Evolutionary conservation across 306 rosid genomes (phyloP).

Genomic region (Castanopsis chinensis): DNA sequence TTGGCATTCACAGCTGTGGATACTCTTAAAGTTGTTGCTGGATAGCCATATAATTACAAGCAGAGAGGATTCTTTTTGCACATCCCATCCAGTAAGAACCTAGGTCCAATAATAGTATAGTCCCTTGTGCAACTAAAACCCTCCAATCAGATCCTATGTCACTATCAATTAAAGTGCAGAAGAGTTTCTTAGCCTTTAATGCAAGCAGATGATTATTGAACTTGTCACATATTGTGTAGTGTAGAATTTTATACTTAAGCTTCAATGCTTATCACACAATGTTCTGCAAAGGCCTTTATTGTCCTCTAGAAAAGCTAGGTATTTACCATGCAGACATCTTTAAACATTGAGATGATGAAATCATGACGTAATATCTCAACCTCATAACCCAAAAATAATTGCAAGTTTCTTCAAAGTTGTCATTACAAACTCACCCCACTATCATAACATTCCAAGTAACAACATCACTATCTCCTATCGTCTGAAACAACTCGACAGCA

Average conservation of each 20-base stretch:
- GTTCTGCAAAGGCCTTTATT: neutral
- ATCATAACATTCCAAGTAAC: conserved; percentile 62
- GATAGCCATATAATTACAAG: neutral
- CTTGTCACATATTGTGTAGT: neutral
- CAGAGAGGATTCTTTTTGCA: neutral
- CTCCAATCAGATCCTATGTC: too few relatives aligned
- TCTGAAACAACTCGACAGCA: conserved; percentile 42
- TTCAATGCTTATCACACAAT: neutral
- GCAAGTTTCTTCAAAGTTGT: conserved; percentile 49
- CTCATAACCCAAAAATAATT: conserved; percentile 43
- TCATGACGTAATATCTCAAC: neutral
- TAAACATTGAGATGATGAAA: neutral
- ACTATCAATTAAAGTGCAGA: too few relatives aligned
- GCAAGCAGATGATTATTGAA: too few relatives aligned
- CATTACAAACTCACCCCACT: conserved; percentile 34
- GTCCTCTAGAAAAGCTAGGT: neutral
- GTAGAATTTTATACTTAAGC: neutral
- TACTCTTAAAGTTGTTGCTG: too few relatives aligned
- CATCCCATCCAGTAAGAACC: neutral
- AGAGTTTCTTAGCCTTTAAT: too few relatives aligned
- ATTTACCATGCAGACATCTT: neutral
- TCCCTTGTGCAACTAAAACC: too few relatives aligned
- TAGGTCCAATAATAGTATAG: neutral
- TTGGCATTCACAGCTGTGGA: too few relatives aligned
- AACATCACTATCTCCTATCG: conserved; percentile 44